Evolutionary conservation across 352 stramenopile species (phyloP).

Genomic region (Globisporangium parvum): DNA sequence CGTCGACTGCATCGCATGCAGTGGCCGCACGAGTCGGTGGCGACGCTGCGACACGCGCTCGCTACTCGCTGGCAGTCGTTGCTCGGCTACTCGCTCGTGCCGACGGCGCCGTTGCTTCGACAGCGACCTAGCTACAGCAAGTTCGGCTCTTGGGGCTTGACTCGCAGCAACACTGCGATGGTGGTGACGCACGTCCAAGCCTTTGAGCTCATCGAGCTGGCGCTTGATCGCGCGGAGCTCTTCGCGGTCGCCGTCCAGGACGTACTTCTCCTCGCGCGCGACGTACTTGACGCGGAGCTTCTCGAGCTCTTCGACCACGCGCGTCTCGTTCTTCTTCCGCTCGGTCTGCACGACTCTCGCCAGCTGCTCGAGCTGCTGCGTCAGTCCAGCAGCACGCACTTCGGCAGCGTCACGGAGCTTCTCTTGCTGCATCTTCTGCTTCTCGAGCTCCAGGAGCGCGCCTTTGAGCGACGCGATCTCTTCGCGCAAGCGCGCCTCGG

Average conservation of each 20-base stretch:
- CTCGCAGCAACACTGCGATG: no score
- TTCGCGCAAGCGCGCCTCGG: slow-evolving; percentile 60
- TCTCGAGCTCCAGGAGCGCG: slow-evolving; percentile 54
- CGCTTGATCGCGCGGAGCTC: slow-evolving; percentile 79
- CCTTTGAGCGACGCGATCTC: slow-evolving; percentile 59
- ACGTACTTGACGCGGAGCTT: slow-evolving; percentile 79
- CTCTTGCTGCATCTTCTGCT: slow-evolving; percentile 38
- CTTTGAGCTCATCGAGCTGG: slow-evolving; percentile 67
- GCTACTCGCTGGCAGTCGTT: not conserved
- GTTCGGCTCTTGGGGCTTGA: not conserved
- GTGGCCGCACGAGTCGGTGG: not conserved
- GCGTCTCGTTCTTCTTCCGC: slow-evolving; percentile 63
- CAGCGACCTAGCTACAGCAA: no score
- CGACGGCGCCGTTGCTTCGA: not conserved
- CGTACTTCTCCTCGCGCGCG: slow-evolving; percentile 71
- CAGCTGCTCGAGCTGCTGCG: slow-evolving; percentile 54
- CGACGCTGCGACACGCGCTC: not conserved
- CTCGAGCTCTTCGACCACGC: slow-evolving; percentile 62
- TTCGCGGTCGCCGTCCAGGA: slow-evolving; percentile 72
- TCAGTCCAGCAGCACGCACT: slow-evolving; percentile 30
- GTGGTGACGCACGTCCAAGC: slow-evolving; percentile 25
- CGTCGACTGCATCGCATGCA: not conserved
- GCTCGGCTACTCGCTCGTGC: not conserved
- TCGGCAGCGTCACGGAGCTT: slow-evolving; percentile 33
- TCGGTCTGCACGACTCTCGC: slow-evolving; percentile 43